Evolutionary conservation across 352 stramenopile genomes (phyloP), one percentile per base, ranked within the genome.

Genomic region (Elongisporangium prolatum): DNA sequence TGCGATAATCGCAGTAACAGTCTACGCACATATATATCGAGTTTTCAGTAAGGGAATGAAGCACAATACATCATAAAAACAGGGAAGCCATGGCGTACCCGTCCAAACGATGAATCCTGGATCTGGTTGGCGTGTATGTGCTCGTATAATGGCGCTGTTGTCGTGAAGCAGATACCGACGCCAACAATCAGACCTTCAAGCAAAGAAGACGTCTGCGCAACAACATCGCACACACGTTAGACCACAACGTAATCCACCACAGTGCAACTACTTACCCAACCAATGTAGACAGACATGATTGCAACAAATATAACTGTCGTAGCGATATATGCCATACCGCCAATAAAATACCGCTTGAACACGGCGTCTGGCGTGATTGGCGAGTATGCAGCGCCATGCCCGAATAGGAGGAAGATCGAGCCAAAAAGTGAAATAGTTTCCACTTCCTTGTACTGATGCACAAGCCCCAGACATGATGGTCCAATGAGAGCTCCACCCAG

Each of bases 391-490:
- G 86, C 83, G 25, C 86, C 86, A 59, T 95, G 86, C n/a, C 86
- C 86, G 64, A 98, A 98, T 2, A 98, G 69, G 47, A 98, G 64
- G 59, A 98, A 98, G 28, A 98, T 88, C 2, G 87, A 96, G 14
- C 93, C 93, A 61, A 98, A 97, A 22, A 98, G 85, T 34, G 89
- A 96, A 56, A 98, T 86, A 0, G 91, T 98, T 63, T 97, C 88
- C 17, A 98, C 92, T 60, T 97, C 85, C 54, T 94, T 92, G 64
- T 96, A 95, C 24, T 96, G 71, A 37, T 80, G 73, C 21, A 97
- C 88, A 17, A 96, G 57, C 4, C 81, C 85, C 14, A 96, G 65
- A 48, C 91, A 95, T 21, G 86, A 96, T 16, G 91, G 92, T 18
- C 92, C 92, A 4, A 98, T 87, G 2, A 97, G 65, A 25, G 93